Evolutionary conservation across 345 rosid species (phyloP).

Genomic region (Psidium friedrichsthalianum): DNA sequence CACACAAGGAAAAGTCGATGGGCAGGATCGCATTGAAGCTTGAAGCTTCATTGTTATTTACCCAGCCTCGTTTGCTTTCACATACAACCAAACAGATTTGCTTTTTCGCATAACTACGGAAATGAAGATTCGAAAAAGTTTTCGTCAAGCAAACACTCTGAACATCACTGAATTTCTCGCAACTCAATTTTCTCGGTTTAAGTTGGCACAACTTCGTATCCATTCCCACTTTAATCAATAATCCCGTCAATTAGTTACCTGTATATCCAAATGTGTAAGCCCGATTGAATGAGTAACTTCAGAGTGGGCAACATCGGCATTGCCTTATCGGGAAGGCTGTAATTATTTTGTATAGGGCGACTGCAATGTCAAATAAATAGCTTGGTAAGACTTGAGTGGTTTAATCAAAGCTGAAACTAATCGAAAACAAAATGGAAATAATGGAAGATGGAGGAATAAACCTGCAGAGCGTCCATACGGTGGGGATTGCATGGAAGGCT

Average conservation of each 20-base stretch:
- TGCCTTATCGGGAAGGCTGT: rapidly evolving
- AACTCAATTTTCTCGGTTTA: neutral
- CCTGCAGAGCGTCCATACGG: neutral
- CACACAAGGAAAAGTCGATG: too few species aligned
- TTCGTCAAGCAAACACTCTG: too few species aligned
- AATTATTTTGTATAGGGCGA: neutral
- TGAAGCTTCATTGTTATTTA: too few species aligned
- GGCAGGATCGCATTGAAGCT: too few species aligned
- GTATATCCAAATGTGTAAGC: neutral
- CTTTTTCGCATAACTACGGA: too few species aligned
- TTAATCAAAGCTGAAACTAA: neutral
- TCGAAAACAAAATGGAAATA: neutral
- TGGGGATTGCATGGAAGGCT: neutral
- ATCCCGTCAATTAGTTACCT: neutral
- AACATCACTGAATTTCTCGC: too few species aligned
- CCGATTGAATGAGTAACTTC: neutral
- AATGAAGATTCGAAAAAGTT: too few species aligned
- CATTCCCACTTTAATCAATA: neutral
- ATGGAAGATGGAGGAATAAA: neutral
- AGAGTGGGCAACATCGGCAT: neutral
- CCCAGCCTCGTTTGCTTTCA: too few species aligned
- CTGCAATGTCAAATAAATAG: neutral
- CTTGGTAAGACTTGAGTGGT: neutral
- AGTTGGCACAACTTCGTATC: neutral
- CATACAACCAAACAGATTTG: too few species aligned